A percentile compares a stretch with the other conserved stretches of the same genome.
Conservation (phyloP, 2,329 filamentous ascomycete species). For the Colletotrichum lupini region DNA sequence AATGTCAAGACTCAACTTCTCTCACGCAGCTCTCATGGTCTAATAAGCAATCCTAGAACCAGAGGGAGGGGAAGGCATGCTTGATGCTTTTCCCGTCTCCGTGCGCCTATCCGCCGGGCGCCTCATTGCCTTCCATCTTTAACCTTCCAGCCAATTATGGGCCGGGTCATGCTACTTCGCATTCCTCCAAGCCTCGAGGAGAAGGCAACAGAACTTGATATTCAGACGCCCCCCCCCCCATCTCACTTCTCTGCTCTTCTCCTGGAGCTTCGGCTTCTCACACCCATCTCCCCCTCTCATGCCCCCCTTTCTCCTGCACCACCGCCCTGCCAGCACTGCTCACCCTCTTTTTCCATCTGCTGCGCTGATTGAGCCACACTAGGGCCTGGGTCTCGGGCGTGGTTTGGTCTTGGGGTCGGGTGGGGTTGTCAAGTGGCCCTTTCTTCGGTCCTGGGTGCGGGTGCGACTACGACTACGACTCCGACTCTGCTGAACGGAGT, state of each 20-base stretch:
- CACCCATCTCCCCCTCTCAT: neutral
- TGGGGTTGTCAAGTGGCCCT: neutral
- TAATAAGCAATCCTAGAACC: no score
- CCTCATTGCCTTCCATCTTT: slow-evolving; percentile 33
- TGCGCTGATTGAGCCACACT: slow-evolving; percentile 9
- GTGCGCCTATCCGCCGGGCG: slow-evolving; percentile 35
- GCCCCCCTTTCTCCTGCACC: neutral
- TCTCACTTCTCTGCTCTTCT: neutral
- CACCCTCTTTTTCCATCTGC: slow-evolving; percentile 15
- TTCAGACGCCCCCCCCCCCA: neutral
- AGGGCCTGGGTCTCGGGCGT: neutral
- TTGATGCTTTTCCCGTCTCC: neutral
- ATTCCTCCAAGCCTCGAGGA: neutral
- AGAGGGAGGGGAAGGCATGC: neutral
- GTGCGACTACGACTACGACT: neutral
- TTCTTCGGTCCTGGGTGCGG: neutral
- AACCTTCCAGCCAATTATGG: slow-evolving; percentile 1
- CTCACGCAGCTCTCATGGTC: neutral
- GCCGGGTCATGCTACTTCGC: neutral
- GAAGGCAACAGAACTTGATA: neutral
- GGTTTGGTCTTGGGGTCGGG: neutral
- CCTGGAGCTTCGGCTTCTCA: neutral
- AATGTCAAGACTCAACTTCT: neutral
- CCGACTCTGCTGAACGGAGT: neutral
- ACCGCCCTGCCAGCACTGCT: slow-evolving; percentile 23